Conservation (phyloP, 192 early-diverging fungal genomes). For the Powellomyces hirtus region DNA sequence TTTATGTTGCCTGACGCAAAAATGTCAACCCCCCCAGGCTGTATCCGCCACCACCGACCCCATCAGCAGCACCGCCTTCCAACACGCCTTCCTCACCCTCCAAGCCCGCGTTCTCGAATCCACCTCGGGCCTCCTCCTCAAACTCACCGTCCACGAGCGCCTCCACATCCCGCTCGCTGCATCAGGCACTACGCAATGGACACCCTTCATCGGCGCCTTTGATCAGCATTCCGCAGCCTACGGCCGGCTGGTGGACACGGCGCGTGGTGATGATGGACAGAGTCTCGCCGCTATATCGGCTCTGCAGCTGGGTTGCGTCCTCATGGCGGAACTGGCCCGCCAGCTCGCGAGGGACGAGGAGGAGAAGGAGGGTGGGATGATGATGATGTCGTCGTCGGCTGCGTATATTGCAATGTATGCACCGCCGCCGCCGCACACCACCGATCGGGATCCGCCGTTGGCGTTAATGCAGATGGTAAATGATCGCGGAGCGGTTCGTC, state of each 20-base stretch:
- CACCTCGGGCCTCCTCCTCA: not conserved
- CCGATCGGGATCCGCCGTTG: no score
- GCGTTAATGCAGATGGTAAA: no score
- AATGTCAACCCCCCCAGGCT: not conserved
- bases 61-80: not conserved
- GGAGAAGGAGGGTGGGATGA: not conserved
- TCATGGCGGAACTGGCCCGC: not conserved
- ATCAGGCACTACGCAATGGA: not conserved
- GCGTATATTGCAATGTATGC: not conserved
- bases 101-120: not conserved
- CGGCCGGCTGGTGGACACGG: not conserved
- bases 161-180: slow-evolving; percentile 1
- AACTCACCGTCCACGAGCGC: not conserved
- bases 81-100: not conserved
- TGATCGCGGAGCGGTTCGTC: no score
- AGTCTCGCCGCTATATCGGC: not conserved
- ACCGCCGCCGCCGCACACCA: no score
- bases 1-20: no score
- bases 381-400: not conserved
- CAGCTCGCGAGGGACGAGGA: not conserved
- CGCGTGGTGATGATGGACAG: not conserved
- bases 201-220: not conserved
- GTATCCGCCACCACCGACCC: not conserved
- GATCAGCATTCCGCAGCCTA: not conserved
- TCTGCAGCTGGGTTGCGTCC: not conserved